Evolutionary conservation across 1,284 basidiomycete species (phyloP).

Genomic region (Veloporphyrellus conicus): DNA sequence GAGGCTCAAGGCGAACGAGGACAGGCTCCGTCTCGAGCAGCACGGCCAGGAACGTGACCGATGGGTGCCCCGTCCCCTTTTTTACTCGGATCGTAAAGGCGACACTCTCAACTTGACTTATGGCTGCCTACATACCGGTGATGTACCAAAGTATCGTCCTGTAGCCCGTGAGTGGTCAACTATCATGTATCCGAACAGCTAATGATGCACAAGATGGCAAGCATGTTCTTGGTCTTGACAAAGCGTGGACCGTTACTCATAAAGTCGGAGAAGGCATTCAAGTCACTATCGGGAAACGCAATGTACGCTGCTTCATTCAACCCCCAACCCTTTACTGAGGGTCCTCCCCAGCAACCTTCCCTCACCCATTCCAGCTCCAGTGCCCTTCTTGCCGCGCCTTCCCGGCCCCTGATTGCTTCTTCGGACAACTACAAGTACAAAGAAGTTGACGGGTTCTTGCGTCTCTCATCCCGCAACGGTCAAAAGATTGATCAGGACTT

Average conservation of each 20-base stretch:
- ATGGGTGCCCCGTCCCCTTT: slow-evolving; percentile 38
- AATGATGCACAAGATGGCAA: slow-evolving; percentile 61
- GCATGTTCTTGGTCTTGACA: slow-evolving; percentile 56
- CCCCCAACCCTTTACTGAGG: slow-evolving; percentile 6
- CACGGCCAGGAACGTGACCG: slow-evolving; percentile 20
- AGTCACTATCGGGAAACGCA: slow-evolving; percentile 48
- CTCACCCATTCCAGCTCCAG: slow-evolving; percentile 55
- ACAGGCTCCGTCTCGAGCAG: slow-evolving; percentile 27
- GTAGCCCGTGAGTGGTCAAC: slow-evolving; percentile 47
- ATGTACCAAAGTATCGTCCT: slow-evolving; percentile 64
- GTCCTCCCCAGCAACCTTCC: slow-evolving; percentile 41
- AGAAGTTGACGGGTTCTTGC: slow-evolving; percentile 65
- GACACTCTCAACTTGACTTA: slow-evolving; percentile 67
- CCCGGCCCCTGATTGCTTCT: slow-evolving; percentile 42
- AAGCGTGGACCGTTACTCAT: slow-evolving; percentile 44
- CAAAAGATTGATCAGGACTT: slow-evolving; percentile 40
- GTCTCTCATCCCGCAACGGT: slow-evolving; percentile 42
- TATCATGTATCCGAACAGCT: slow-evolving; percentile 36
- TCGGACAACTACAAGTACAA: slow-evolving; percentile 44
- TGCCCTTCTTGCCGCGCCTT: slow-evolving; percentile 47
- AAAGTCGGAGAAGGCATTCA: slow-evolving; percentile 58
- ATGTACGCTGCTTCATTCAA: slow-evolving; percentile 36
- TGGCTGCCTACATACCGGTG: slow-evolving; percentile 60
- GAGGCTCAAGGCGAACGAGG: slow-evolving; percentile 37
- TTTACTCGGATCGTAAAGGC: slow-evolving; percentile 66